phyloP scores from a whole-genome alignment of 768 basidiomycete genomes.

The Mycena leptocephala region DNA sequence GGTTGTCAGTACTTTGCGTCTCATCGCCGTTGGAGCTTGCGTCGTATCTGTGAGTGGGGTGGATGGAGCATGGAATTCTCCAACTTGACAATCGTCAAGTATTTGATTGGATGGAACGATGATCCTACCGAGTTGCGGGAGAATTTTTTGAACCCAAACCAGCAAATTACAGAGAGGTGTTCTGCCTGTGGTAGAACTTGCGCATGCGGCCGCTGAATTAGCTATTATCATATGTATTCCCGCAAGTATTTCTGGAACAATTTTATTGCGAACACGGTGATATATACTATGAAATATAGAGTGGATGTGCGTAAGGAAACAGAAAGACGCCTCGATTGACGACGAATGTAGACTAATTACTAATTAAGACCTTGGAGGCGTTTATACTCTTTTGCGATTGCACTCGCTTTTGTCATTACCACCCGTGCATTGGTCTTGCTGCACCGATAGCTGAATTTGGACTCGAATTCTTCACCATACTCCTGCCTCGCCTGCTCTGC shows the following conservation, averaged over 20 bases:
- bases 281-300: no score
- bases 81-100: conserved; percentile 58
- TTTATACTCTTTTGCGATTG: conserved; percentile 30
- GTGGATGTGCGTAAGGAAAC: background rate
- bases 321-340: background rate
- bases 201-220: conserved; percentile 38
- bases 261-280: no score
- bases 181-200: conserved; percentile 49
- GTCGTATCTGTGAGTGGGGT: conserved; percentile 62
- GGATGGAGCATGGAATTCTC: conserved; percentile 62
- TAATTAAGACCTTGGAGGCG: conserved; percentile 2
- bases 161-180: conserved; percentile 42
- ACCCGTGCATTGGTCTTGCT: background rate
- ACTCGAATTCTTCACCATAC: conserved; percentile 34
- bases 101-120: conserved; percentile 60
- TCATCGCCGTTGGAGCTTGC: conserved; percentile 51
- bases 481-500: conserved; percentile 23
- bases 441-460: conserved; percentile 36
- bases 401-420: conserved; percentile 31
- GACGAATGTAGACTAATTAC: background rate
- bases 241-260: no score
- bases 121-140: conserved; percentile 46
- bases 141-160: conserved; percentile 55
- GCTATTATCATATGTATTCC: no score
- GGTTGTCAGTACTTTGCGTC: conserved; percentile 59